A percentile compares a stretch with the other conserved stretches of the same genome.
Evolutionary conservation across 2,329 filamentous ascomycete genomes (phyloP).

Genomic region (Fusarium circinatum): DNA sequence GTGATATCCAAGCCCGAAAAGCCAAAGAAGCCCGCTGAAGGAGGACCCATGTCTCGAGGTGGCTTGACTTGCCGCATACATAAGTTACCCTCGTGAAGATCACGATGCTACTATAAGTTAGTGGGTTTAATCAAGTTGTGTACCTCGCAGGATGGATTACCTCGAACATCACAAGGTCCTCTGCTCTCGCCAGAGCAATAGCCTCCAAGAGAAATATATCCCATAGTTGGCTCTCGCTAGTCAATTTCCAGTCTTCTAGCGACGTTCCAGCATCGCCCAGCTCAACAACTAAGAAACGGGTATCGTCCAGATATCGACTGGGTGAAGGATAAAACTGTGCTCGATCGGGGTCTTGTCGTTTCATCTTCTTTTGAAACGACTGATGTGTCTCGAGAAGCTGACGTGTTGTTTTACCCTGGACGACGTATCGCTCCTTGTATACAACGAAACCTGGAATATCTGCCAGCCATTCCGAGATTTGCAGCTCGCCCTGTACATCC

Average conservation of each 20-base stretch:
- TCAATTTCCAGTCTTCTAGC: constrained; percentile 67
- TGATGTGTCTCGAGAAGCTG: constrained; percentile 69
- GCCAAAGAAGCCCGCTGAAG: constrained; percentile 58
- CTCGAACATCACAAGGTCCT: constrained; percentile 69
- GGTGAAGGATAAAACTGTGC: constrained; percentile 72
- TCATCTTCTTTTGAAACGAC: constrained; percentile 63
- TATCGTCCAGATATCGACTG: constrained; percentile 66
- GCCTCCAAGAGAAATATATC: constrained; percentile 71
- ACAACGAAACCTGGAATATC: constrained; percentile 73
- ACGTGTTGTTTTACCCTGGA: constrained; percentile 64
- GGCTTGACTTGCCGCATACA: constrained; percentile 61
- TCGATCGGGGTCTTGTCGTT: constrained; percentile 64
- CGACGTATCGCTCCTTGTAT: constrained; percentile 72
- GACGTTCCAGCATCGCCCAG: constrained; percentile 70
- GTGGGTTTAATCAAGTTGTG: background rate
- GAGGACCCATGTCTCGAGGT: constrained; percentile 46
- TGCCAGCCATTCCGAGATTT: constrained; percentile 71
- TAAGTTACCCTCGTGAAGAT: constrained; percentile 73
- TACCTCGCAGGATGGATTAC: constrained; percentile 47
- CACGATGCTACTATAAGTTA: constrained; percentile 62
- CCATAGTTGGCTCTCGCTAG: constrained; percentile 64
- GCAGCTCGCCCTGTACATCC: constrained; percentile 67
- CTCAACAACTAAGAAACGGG: constrained; percentile 70
- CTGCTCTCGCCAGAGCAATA: constrained; percentile 68
- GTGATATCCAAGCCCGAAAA: constrained; percentile 71